Conservation (phyloP, 2,329 filamentous ascomycete genomes). For the Didymella pomorum region DNA sequence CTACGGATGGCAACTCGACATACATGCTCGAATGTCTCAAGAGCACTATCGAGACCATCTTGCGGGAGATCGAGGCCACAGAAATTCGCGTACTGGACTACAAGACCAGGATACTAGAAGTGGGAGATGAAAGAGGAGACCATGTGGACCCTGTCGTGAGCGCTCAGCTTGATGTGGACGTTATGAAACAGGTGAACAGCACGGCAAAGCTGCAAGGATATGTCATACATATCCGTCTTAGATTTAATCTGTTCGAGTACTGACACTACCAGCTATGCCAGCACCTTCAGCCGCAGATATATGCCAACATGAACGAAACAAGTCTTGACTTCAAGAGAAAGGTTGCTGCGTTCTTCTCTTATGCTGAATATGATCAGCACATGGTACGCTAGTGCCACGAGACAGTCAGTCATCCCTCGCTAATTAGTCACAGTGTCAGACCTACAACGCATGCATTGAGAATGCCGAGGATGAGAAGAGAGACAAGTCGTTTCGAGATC, state of each 20-base stretch:
- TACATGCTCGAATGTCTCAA: slow-evolving; percentile 34
- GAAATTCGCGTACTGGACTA: slow-evolving; percentile 35
- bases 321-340: slow-evolving; percentile 27
- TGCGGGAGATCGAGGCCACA: slow-evolving; percentile 26
- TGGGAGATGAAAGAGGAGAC: slow-evolving; percentile 26
- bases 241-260: neutral
- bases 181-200: slow-evolving; percentile 26
- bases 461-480: slow-evolving; percentile 6
- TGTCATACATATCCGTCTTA: too few species aligned
- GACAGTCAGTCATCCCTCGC: neutral
- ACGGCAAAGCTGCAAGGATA: slow-evolving; percentile 24
- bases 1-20: slow-evolving; percentile 28
- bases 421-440: slow-evolving; percentile 28
- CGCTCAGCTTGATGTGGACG: slow-evolving; percentile 38
- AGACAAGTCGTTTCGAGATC: slow-evolving; percentile 6
- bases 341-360: slow-evolving; percentile 30
- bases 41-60: slow-evolving; percentile 26
- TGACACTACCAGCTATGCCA: slow-evolving; percentile 31
- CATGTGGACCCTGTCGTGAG: slow-evolving; percentile 40
- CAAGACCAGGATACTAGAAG: slow-evolving; percentile 25
- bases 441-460: slow-evolving; percentile 26
- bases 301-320: slow-evolving; percentile 22
- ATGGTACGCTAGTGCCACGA: slow-evolving; percentile 26
- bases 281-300: slow-evolving; percentile 25
- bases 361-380: slow-evolving; percentile 32